phyloP scores from a whole-genome alignment of 495 filamentous ascomycete species.

The Podospora tetraspora region DNA sequence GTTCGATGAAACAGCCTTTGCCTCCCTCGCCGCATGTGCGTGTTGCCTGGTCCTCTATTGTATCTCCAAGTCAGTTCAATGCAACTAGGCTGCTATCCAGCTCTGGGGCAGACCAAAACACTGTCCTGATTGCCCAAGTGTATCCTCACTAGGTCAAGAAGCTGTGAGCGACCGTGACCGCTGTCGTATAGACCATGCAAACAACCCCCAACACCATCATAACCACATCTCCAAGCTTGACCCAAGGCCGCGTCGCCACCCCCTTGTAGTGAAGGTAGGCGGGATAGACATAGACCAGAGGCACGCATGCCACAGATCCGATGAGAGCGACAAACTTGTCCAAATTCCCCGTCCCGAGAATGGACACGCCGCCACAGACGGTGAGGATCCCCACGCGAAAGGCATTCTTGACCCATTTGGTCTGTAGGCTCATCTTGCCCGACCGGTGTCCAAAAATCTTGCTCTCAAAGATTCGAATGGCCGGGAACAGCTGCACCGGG shows the following conservation, averaged over 20 bases:
- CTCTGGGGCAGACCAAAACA: too few species aligned
- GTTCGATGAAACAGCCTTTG: neutral
- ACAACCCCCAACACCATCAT: slow-evolving; percentile 53
- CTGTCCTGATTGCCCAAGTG: too few species aligned
- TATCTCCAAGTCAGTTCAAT: neutral
- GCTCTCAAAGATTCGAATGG: slow-evolving; percentile 55
- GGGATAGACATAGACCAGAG: slow-evolving; percentile 94
- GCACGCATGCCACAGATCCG: slow-evolving; percentile 63
- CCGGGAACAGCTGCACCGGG: slow-evolving; percentile 61
- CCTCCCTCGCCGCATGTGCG: neutral
- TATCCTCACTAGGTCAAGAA: slow-evolving; percentile 22
- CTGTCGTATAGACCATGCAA: slow-evolving; percentile 59
- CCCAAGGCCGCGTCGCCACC: slow-evolving; percentile 44
- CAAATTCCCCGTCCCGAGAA: slow-evolving; percentile 53
- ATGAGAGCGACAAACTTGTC: slow-evolving; percentile 63
- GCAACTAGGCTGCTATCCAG: neutral
- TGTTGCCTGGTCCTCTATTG: neutral
- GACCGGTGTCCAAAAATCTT: slow-evolving; percentile 49
- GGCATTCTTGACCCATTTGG: slow-evolving; percentile 64
- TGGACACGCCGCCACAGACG: slow-evolving; percentile 47
- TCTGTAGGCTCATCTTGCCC: slow-evolving; percentile 47
- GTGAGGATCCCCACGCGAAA: slow-evolving; percentile 48
- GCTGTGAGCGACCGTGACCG: slow-evolving; percentile 46
- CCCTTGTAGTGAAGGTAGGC: slow-evolving; percentile 56
- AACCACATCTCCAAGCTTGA: slow-evolving; percentile 46